Conservation (phyloP, 2,329 filamentous ascomycete species). For the Penicillium concentricum region DNA sequence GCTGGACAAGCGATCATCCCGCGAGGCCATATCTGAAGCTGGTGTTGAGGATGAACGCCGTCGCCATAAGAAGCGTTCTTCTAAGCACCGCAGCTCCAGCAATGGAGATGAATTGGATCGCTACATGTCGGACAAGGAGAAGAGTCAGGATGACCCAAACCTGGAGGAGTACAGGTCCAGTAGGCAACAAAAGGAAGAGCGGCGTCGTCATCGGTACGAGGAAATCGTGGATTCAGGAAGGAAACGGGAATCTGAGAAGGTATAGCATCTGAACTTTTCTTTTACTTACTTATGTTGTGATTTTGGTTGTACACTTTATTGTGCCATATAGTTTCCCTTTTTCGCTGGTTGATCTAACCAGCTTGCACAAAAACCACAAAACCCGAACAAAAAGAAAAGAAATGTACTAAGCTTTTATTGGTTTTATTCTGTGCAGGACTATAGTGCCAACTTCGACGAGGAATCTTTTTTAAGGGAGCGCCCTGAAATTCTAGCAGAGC, state of each 20-base stretch:
- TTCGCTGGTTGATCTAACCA: constrained; percentile 14
- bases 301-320: constrained; percentile 30
- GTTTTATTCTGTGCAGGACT: constrained; percentile 36
- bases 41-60: constrained; percentile 42
- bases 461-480: constrained; percentile 65
- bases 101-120: constrained; percentile 47
- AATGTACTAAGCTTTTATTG: constrained; percentile 32
- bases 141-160: constrained; percentile 40
- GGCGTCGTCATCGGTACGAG: constrained; percentile 38
- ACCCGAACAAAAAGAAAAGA: constrained; percentile 25
- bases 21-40: constrained; percentile 38
- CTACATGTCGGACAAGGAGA: constrained; percentile 47
- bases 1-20: constrained; percentile 28
- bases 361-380: constrained; percentile 20
- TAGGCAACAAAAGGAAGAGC: constrained; percentile 37
- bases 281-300: constrained; percentile 25
- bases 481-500: constrained; percentile 56
- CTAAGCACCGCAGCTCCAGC: constrained; percentile 39
- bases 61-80: constrained; percentile 47
- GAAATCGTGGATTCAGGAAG: constrained; percentile 37
- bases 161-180: constrained; percentile 34
- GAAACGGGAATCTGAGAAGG: constrained; percentile 37
- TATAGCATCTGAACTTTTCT: constrained; percentile 37
- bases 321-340: constrained; percentile 29
- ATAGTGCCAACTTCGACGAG: constrained; percentile 40